Conservation (phyloP, 2,329 filamentous ascomycete species). For the Fusarium caatingaense region DNA sequence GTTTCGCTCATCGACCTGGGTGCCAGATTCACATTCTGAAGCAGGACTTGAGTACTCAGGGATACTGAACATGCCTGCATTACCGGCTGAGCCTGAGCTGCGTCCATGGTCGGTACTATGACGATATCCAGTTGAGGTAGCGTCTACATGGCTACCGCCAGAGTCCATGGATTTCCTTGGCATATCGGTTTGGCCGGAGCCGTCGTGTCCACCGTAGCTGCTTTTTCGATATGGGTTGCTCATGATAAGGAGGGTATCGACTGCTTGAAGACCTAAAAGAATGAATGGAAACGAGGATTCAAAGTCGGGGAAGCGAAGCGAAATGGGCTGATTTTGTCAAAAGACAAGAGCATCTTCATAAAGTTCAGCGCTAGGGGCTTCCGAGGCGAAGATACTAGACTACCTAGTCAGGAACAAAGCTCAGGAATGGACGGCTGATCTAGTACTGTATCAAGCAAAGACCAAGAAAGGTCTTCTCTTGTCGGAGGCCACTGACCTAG, state of each 20-base stretch:
- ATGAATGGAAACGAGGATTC: background rate
- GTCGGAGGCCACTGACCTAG: background rate
- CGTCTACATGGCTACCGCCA: conserved; percentile 8
- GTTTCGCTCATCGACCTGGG: conserved; percentile 55
- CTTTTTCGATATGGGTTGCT: conserved; percentile 27
- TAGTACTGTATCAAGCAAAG: background rate
- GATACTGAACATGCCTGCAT: conserved; percentile 38
- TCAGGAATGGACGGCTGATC: conserved; percentile 13
- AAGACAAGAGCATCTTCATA: conserved; percentile 5
- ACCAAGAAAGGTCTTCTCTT: background rate
- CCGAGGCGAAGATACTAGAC: background rate
- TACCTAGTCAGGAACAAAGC: conserved; percentile 15
- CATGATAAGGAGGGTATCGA: conserved; percentile 7
- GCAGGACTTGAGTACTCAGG: conserved; percentile 34
- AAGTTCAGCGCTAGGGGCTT: conserved; percentile 19
- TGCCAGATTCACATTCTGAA: conserved; percentile 56
- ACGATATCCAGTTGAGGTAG: conserved; percentile 22
- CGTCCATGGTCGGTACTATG: conserved; percentile 28
- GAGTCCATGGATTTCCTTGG: conserved; percentile 31
- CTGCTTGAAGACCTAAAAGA: background rate
- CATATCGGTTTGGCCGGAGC: conserved; percentile 11
- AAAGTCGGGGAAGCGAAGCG: background rate
- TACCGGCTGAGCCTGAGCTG: conserved; percentile 20
- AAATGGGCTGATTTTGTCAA: conserved; percentile 13
- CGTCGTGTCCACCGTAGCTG: conserved; percentile 19